Evolutionary conservation across 2,329 filamentous ascomycete genomes (phyloP).

Genomic region (Penicillium oxalicum): DNA sequence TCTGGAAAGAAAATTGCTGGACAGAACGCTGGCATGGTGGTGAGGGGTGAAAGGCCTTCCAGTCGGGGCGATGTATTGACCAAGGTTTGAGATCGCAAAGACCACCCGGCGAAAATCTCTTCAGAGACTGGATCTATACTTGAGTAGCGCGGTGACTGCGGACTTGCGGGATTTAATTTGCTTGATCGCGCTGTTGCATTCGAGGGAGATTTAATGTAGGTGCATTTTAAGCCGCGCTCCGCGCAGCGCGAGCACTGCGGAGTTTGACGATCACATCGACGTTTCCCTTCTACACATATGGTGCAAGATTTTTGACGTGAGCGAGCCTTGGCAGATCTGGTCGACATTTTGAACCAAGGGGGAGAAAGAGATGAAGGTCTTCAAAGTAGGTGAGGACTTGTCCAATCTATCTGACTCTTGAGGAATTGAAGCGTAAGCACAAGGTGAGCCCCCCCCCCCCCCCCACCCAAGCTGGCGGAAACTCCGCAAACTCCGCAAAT

Average conservation of each 20-base stretch:
- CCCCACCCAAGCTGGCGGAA: neutral
- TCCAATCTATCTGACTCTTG: neutral
- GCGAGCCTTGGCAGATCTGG: neutral
- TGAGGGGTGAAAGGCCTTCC: neutral
- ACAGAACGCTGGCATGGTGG: neutral
- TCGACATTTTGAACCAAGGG: constrained; percentile 3
- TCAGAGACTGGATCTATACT: neutral
- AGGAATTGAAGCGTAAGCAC: too few relatives aligned
- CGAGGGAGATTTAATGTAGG: constrained; percentile 2
- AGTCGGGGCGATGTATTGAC: constrained; percentile 1
- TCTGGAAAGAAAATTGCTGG: constrained; percentile 5
- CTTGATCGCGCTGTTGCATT: too few relatives aligned
- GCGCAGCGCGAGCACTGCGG: constrained; percentile 13
- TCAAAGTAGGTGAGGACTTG: neutral
- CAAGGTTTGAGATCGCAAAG: neutral
- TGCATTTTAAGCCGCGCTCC: constrained; percentile 7
- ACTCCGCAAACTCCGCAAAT: constrained; percentile 2
- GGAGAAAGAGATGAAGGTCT: neutral
- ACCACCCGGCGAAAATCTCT: neutral
- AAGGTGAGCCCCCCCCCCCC: too few relatives aligned
- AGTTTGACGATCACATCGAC: constrained; percentile 12
- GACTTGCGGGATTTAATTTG: too few relatives aligned
- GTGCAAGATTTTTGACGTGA: constrained; percentile 14
- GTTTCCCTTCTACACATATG: constrained; percentile 10
- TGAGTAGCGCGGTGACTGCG: too few relatives aligned